Evolutionary conservation across 768 basidiomycete genomes (phyloP), one percentile per base, ranked within the genome.

Genomic region (Coprinopsis strossmayeri): DNA sequence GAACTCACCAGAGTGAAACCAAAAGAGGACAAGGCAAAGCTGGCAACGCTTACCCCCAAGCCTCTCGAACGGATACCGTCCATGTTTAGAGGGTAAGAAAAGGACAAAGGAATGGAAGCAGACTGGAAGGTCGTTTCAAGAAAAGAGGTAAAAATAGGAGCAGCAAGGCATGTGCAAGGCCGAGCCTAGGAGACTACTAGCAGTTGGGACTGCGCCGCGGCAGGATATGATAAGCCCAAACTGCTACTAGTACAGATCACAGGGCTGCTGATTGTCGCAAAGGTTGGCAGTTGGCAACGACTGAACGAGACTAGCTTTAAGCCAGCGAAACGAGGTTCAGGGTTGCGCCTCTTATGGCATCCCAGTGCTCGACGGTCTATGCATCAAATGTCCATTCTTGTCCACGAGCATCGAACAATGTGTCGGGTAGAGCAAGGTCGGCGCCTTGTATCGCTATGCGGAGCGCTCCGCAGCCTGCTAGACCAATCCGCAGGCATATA

Each of bases 1-100:
- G n/a, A n/a, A 47, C 69, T 58, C 48, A 69, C 70, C 60, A 71
- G 49, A 35, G 58, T 59, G 48, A 70, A 66, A 1, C 70, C 70
- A 27, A 64, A 53, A 7, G 57, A 54, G 21, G 63, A 67, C 34
- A 65, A 65, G 17, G 68, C 43, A 34, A 64, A 59, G n/a, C 68
- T 64, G 17, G 59, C 66, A 24, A 54, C 53, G 53, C 57, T 62
- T n/a, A 65, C 58, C 23, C 63, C 48, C 2, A 64, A 49, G 17
- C 60, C 59, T 21, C 56, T 65, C 13, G 55, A 53, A 5, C 52
- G 54, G 24, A 38, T 34, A 3, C 42, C 45, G 45, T 54, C 54
- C 53, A 56, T 54, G 44, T 34, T 37, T 52, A 24, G 15, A 20
- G 34, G 30, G 24, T 34, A 45, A 42, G 24, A 27, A 48, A 41